Evolutionary conservation across 78 protist species (phyloP), one percentile per base, ranked within the genome.

Genomic region (Speleostelium caveatum): DNA sequence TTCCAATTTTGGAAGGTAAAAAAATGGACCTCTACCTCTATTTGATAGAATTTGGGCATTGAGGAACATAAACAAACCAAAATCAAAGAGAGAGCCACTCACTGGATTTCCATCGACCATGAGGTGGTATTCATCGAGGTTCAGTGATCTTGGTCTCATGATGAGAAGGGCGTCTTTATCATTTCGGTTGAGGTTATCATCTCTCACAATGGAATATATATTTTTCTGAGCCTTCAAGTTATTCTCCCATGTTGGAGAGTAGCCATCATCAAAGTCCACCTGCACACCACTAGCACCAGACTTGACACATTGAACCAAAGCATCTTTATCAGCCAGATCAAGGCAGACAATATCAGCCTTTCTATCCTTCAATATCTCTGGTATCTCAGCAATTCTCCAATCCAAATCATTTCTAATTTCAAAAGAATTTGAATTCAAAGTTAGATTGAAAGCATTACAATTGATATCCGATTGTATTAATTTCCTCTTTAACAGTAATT

Each of bases 1-100:
- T 53, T 95, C 96, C 32, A 95, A 5, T 85, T 95, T 95, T 45
- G 96, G 96, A 12, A 95, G 33, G 41, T 95, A 95, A 41, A 73
- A 87, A 35, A 69, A 95, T 32, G 95, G 95, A 0, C 95, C 95
- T 2, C 78, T 33, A 32, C 87, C 87, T 3, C 0, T 33, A 16
- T 53, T 39, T 1, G 58, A 1, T 19, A 75, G 60, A 3, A 26
- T 26, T 32, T 42, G 12, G 8, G 71, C 94, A 63, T 78, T 95
- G 87, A 73, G 89, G 65, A 39, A 91, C 69, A 95, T 42, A 71
- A 59, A 87, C 28, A 90, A 66, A 2, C 87, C 96, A n/a, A 86
- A 86, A 39, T 95, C 96, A 53, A 91, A 91, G 2, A 95, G 24
- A 0, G 94, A 16, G 1, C 94, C 96, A 30, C 87, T n/a, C 1